These are phyloP conservation scores for Vitis rupestris DNA, from an alignment of 164 flowering plant genomes.

Conservation along the genomic window DNA sequence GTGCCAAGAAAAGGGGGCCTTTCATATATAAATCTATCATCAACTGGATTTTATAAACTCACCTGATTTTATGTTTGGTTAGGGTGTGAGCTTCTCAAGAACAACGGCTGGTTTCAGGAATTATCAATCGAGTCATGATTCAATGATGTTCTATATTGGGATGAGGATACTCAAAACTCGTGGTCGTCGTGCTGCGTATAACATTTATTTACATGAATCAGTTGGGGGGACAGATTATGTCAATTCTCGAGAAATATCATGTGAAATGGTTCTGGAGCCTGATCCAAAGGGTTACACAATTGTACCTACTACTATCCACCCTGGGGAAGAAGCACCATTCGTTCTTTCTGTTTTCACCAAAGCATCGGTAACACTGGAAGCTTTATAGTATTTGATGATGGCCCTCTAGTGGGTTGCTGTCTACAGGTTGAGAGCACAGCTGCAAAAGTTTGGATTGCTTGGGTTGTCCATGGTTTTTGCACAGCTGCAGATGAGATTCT, in stretches of 20 bases:
- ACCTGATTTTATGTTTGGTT: conserved; percentile 5
- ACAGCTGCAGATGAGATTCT: conserved; percentile 11
- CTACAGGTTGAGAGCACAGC: conserved; percentile 18
- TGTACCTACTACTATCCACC: conserved; percentile 96
- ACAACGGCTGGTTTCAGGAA: conserved; percentile 91
- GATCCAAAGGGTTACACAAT: conserved; percentile 98
- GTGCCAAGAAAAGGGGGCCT: too few relatives aligned
- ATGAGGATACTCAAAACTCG: conserved; percentile 98
- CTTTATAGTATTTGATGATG: conserved; percentile 42
- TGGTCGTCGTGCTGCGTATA: conserved; percentile 95
- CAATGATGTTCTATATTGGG: conserved; percentile 96
- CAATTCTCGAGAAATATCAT: conserved; percentile 96
- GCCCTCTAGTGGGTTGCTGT: conserved; percentile 12
- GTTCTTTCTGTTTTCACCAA: conserved; percentile 97
- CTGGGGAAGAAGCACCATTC: conserved; percentile 99
- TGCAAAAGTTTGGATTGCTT: conserved; percentile 23
- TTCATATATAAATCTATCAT: background rate
- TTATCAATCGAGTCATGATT: conserved; percentile 95
- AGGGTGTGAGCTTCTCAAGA: conserved; percentile 98
- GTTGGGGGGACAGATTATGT: conserved; percentile 99
- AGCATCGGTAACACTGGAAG: conserved; percentile 80
- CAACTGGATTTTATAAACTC: conserved; percentile 2
- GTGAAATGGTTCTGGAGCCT: conserved; percentile 99
- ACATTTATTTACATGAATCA: conserved; percentile 95
- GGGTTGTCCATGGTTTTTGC: conserved; percentile 24